Evolutionary conservation across 768 basidiomycete species (phyloP).

Genomic region (Clathrus columnatus): DNA sequence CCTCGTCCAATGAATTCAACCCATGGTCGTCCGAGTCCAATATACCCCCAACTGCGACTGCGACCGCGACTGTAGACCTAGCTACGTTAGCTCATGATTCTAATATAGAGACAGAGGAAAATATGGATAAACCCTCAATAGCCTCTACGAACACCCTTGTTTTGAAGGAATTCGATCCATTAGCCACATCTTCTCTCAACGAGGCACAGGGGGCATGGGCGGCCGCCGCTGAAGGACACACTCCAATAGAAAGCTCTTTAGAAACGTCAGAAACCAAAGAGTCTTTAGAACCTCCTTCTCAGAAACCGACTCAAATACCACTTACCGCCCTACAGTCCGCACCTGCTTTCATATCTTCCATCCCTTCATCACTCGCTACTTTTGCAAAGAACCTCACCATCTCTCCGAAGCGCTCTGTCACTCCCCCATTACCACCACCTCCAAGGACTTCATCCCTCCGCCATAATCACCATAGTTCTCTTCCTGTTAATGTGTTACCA

Average conservation of each 20-base stretch:
- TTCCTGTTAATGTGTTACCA: background rate
- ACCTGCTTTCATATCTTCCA: conserved; percentile 23
- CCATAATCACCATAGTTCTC: conserved; percentile 6
- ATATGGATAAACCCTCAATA: background rate
- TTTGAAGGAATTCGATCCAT: conserved; percentile 61
- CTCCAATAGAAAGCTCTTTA: conserved; percentile 29
- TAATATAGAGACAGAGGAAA: background rate
- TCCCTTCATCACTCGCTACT: conserved; percentile 58
- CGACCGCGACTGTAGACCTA: background rate
- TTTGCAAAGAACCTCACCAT: conserved; percentile 58
- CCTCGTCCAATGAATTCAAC: background rate
- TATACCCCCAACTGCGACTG: background rate
- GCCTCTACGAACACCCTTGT: conserved; percentile 18
- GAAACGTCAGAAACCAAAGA: background rate
- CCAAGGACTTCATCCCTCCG: conserved; percentile 6
- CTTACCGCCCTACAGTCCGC: conserved; percentile 6
- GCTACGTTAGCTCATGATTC: background rate
- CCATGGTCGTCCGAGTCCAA: conserved; percentile 4
- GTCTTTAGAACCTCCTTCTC: background rate
- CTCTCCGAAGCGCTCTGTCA: conserved; percentile 34
- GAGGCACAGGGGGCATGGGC: conserved; percentile 61
- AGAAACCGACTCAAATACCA: conserved; percentile 25
- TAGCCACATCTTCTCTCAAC: conserved; percentile 39
- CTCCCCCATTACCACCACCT: conserved; percentile 32
- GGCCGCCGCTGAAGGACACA: conserved; percentile 47